Evolutionary conservation across 176 grass and related monocot genomes (phyloP), one percentile per base, ranked within the genome.

Genomic region (Carex scoparia): DNA sequence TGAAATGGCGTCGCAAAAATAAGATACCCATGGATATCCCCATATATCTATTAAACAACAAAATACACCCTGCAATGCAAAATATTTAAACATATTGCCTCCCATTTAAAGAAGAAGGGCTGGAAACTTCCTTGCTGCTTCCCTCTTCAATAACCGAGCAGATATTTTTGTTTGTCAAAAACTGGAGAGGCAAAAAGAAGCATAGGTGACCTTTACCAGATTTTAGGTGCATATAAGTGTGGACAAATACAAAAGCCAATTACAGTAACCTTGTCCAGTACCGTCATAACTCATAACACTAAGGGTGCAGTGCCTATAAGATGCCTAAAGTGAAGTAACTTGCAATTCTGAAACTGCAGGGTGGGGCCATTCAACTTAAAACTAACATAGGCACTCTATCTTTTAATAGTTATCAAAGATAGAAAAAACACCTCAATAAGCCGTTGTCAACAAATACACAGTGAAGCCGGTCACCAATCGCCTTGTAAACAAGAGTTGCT

Each of bases 391-490:
- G n/a, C 42, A 73, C 8, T 18, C 63, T 2, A 64, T 46, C 0
- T 46, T 58, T 31, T 51, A 40, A 65, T 66, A 11, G 0, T 60
- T 65, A 84, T 78, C 82, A 60, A 18, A 7, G 54, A 18, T 0
- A 56, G 2, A 68, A 78, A 78, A 75, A n/a, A 79, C 61, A 94
- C 94, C 94, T 97, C 5, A 97, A 67, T 57, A 97, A 84, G 3
- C 94, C 94, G 44, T 94, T 97, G 71, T 97, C 94, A 77, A 97
- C 94, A 85, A 94, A 97, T 82, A 92, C 85, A 72, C 94, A 97
- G 57, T 97, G 94, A 90, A 97, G 92, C 23, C 85, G 90, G 56
- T 97, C 85, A 16, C 92, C 92, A 61, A 97, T 97, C 10, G 90
- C 92, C 77, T 90, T 94, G 83, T 97, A 88, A 85, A 97, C 87